These are phyloP conservation scores for Eucalyptus regnans DNA, from an alignment of 345 rosid species.

Conservation along the genomic window DNA sequence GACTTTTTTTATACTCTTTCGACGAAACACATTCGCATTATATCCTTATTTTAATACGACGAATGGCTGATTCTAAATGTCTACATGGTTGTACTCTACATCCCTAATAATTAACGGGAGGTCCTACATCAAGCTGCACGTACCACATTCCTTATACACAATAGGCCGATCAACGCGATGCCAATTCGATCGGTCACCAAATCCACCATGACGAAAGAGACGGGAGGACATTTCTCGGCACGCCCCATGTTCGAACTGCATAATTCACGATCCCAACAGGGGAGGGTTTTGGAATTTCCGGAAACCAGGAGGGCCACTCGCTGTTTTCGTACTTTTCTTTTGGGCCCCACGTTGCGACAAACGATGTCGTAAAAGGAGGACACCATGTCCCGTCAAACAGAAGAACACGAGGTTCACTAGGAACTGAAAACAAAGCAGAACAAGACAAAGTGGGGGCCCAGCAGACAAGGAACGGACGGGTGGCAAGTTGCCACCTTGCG, in stretches of 20 bases:
- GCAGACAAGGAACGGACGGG: not conserved
- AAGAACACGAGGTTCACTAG: not conserved
- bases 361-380: not conserved
- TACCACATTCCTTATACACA: not conserved
- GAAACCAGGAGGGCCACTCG: not conserved
- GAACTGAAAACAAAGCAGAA: not conserved
- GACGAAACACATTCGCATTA: not conserved
- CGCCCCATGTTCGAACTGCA: not conserved
- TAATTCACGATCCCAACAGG: not conserved
- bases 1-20: accelerated
- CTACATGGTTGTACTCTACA: accelerated
- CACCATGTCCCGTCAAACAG: not conserved
- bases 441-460: not conserved
- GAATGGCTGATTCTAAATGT: accelerated
- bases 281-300: not conserved
- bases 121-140: accelerated
- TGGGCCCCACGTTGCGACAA: not conserved
- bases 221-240: not conserved
- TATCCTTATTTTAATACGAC: accelerated
- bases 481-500: not conserved
- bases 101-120: not conserved
- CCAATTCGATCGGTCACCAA: not conserved
- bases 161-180: not conserved
- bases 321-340: not conserved
- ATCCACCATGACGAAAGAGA: not conserved